Conservation (phyloP, 1,139 yeast genomes). For the Diutina ranongensis region DNA sequence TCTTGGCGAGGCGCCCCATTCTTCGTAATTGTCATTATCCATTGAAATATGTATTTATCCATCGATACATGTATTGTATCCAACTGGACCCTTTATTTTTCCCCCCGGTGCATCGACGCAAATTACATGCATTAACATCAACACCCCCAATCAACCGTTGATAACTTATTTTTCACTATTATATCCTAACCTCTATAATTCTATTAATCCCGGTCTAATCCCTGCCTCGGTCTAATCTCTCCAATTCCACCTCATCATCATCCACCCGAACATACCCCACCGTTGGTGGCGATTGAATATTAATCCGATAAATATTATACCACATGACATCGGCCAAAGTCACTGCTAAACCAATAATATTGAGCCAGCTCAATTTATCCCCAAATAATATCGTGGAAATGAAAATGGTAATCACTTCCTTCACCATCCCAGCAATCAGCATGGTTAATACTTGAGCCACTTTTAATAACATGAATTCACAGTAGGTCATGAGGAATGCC, state of each 20-base stretch:
- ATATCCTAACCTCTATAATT: background rate
- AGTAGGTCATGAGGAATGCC: constrained; percentile 83
- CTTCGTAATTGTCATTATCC: too few species aligned
- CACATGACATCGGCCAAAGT: constrained; percentile 70
- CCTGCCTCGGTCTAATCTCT: too few species aligned
- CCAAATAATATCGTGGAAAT: constrained; percentile 64
- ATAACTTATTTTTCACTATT: too few species aligned
- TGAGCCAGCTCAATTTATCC: constrained; percentile 56
- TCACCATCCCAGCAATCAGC: constrained; percentile 85
- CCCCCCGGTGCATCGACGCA: too few species aligned
- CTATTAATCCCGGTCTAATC: background rate
- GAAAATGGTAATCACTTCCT: constrained; percentile 74
- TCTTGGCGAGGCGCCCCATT: too few species aligned
- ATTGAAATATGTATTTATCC: too few species aligned
- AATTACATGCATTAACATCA: too few species aligned
- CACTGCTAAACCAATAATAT: constrained; percentile 64
- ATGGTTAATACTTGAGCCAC: constrained; percentile 79
- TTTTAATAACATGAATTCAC: constrained; percentile 76
- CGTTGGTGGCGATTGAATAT: too few species aligned
- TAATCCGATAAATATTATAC: constrained; percentile 57
- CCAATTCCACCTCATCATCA: background rate
- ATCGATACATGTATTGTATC: too few species aligned
- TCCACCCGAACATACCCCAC: background rate
- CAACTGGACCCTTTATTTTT: too few species aligned
- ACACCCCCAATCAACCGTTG: too few species aligned